Evolutionary conservation across 2,329 filamentous ascomycete species (phyloP).

Genomic region (Lecanosticta acicola): DNA sequence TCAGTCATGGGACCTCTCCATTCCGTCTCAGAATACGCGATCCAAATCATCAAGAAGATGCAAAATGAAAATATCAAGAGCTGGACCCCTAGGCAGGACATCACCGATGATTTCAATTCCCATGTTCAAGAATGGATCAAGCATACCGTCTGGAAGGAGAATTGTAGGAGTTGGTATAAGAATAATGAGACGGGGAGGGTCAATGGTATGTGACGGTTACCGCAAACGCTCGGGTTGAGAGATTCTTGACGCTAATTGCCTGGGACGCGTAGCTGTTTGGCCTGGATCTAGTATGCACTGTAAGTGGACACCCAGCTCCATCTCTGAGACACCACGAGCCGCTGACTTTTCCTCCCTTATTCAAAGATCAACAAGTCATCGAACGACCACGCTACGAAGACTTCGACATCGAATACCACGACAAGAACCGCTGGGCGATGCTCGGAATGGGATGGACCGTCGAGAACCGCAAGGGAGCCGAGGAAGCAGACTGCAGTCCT

Average conservation of each 20-base stretch:
- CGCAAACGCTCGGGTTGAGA: no score
- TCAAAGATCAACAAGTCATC: constrained; percentile 40
- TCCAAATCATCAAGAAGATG: constrained; percentile 43
- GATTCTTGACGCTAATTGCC: no score
- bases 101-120: constrained; percentile 41
- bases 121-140: constrained; percentile 46
- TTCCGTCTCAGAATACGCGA: constrained; percentile 36
- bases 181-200: constrained; percentile 45
- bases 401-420: constrained; percentile 37
- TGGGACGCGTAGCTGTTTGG: constrained; percentile 42
- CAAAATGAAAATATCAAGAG: constrained; percentile 42
- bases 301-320: neutral
- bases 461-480: constrained; percentile 23
- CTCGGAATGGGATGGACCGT: constrained; percentile 39
- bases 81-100: constrained; percentile 38
- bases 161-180: constrained; percentile 40
- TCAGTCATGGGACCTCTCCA: constrained; percentile 40
- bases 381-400: constrained; percentile 39
- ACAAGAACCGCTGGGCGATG: constrained; percentile 40
- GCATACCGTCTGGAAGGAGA: constrained; percentile 46
- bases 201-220: constrained; percentile 25
- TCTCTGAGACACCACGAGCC: neutral
- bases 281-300: constrained; percentile 46
- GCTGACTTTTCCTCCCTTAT: neutral
- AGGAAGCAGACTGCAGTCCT: constrained; percentile 33